Evolutionary conservation across 768 basidiomycete genomes (phyloP).

Genomic region (Leccinum longicurvipes): DNA sequence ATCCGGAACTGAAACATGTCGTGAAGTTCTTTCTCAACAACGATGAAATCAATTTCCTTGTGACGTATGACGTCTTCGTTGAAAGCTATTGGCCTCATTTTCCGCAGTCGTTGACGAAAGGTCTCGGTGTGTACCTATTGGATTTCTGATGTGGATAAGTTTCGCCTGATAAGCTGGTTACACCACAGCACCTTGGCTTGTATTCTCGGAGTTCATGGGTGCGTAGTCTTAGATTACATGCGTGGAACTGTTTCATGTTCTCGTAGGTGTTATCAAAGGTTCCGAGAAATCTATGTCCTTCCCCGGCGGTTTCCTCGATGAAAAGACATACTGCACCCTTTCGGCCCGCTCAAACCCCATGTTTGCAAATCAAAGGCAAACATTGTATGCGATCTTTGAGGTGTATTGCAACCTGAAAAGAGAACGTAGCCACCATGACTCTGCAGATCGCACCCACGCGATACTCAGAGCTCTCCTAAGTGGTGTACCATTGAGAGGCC

Average conservation of each 20-base stretch:
- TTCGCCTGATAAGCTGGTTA: background rate
- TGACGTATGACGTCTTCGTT: constrained; percentile 49
- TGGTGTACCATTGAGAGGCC: constrained; percentile 33
- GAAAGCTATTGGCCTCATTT: constrained; percentile 59
- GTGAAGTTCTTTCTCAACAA: constrained; percentile 14
- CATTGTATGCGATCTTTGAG: constrained; percentile 53
- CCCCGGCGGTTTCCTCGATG: constrained; percentile 40
- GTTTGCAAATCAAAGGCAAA: constrained; percentile 48
- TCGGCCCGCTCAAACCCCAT: constrained; percentile 51
- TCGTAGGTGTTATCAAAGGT: constrained; percentile 62
- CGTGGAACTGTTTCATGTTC: background rate
- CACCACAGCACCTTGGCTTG: constrained; percentile 52
- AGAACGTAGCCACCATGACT: constrained; percentile 44
- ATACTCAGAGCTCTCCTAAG: constrained; percentile 40
- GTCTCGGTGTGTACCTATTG: constrained; percentile 41
- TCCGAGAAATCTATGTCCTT: constrained; percentile 49
- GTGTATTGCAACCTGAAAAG: constrained; percentile 47
- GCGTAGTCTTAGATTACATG: constrained; percentile 1
- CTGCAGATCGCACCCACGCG: constrained; percentile 60
- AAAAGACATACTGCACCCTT: constrained; percentile 42
- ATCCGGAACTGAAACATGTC: constrained; percentile 1
- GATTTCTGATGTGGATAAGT: background rate
- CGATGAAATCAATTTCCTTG: constrained; percentile 21
- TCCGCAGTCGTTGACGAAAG: constrained; percentile 46
- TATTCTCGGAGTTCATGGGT: constrained; percentile 68